Percentiles rank a stretch among this genome's conserved stretches.
Conservation (phyloP, 768 basidiomycete genomes). For the Astraeus odoratus region DNA sequence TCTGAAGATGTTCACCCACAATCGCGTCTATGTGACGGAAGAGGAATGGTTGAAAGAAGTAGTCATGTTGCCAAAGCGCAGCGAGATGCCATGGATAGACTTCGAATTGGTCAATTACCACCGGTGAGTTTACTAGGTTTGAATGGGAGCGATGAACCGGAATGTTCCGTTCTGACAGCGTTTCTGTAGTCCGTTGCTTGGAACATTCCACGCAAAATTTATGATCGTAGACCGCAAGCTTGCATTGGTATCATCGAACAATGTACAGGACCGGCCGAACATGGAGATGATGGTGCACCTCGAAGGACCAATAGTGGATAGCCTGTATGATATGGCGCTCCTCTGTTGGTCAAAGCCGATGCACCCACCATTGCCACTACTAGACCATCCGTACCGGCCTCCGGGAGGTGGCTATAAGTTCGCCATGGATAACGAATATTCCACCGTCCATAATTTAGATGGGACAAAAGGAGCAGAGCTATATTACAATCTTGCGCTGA, state of each 20-base stretch:
- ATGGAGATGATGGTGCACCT: slow-evolving; percentile 62
- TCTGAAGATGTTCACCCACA: slow-evolving; percentile 40
- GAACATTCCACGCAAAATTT: slow-evolving; percentile 70
- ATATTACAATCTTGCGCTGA: slow-evolving; percentile 14
- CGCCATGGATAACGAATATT: slow-evolving; percentile 26
- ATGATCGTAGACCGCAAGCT: slow-evolving; percentile 64
- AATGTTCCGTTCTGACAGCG: background rate
- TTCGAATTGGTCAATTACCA: slow-evolving; percentile 57
- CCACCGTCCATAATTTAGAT: slow-evolving; percentile 23
- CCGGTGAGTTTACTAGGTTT: slow-evolving; percentile 17
- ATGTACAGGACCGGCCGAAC: slow-evolving; percentile 54
- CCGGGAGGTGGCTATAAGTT: slow-evolving; percentile 33
- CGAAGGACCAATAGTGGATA: slow-evolving; percentile 64
- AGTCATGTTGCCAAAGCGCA: slow-evolving; percentile 44
- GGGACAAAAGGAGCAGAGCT: slow-evolving; percentile 20
- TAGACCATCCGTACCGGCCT: slow-evolving; percentile 25
- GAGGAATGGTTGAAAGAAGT: slow-evolving; percentile 37
- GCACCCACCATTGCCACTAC: slow-evolving; percentile 38
- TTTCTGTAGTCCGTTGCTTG: slow-evolving; percentile 40
- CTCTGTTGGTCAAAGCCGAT: slow-evolving; percentile 51
- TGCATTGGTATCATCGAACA: slow-evolving; percentile 59
- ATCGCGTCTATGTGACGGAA: slow-evolving; percentile 41
- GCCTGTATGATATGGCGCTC: slow-evolving; percentile 63
- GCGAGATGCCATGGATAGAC: slow-evolving; percentile 54
- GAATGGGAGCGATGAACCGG: background rate